Evolutionary conservation across 2,329 filamentous ascomycete species (phyloP), one percentile per base, ranked within the genome.

Genomic region (Talaromyces sp.): DNA sequence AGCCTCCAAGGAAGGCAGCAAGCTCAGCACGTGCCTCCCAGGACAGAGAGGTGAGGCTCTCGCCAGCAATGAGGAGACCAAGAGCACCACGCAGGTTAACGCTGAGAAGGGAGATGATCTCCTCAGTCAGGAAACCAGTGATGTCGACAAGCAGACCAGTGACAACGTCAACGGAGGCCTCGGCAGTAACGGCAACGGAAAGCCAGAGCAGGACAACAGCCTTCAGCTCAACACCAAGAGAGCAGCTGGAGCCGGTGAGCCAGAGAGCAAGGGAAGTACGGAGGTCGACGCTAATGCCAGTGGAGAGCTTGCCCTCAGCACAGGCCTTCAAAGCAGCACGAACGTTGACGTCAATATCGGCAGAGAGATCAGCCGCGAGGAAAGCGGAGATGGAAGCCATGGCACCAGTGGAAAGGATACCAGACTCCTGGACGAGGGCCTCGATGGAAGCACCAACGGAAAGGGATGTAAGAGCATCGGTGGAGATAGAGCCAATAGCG

Each of bases 141-240:
- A 74, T 60, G 30, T 69, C 60, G 20, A 55, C 52, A 33, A 70
- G 52, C 22, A 72, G 62, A 42, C 61, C 60, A 19, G 55, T 51
- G 47, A 61, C 51, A 19, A 73, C 49, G 54, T 61, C 62, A 44
- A 70, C 50, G 36, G 65, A 64, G 46, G 59, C 63, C 24, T 69
- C 67, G 27, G 53, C 60, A 10, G 62, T 56, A 16, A 64, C 63
- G 52, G 54, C 65, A 27, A 72, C 59, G 17, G 70, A 69, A 47
- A 74, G 62, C 71, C 71, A 74, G 57, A 70, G 62, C 29, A 71
- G 53, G 41, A 73, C 57, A 43, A 71, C 57, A 29, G 68, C 64
- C 69, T 73, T 72, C 14, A 73, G 65, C 50, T 73, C 66, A 49
- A 62, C 69, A 40, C 67, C 68, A 17, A 74, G 67, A 17, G 56